A percentile compares a stretch with the other conserved stretches of the same genome.
Evolutionary conservation across 2,329 filamentous ascomycete genomes (phyloP).

Genomic region (Diaporthe amygdali): DNA sequence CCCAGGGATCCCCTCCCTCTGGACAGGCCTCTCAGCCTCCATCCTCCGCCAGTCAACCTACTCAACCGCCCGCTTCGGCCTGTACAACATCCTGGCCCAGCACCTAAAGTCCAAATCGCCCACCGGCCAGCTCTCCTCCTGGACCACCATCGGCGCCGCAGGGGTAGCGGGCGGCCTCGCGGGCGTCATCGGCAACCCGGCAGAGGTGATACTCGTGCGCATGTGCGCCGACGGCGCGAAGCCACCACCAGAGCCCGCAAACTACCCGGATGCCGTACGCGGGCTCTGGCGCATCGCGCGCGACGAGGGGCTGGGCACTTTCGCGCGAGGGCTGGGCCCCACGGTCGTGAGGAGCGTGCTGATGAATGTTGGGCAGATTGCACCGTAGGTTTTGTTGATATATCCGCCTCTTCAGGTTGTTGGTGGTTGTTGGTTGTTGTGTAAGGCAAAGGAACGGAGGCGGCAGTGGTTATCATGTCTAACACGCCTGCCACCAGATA

Average conservation of each 20-base stretch:
- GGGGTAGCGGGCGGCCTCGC: conserved; percentile 46
- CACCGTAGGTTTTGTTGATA: conserved; percentile 38
- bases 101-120: conserved; percentile 27
- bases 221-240: conserved; percentile 53
- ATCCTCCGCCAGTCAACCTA: conserved; percentile 50
- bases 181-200: conserved; percentile 50
- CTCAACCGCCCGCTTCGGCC: conserved; percentile 49
- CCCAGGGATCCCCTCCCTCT: conserved; percentile 46
- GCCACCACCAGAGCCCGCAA: conserved; percentile 39
- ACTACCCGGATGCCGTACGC: conserved; percentile 43
- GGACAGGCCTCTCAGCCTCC: conserved; percentile 49
- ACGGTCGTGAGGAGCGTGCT: conserved; percentile 48
- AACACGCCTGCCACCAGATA: conserved; percentile 28
- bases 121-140: conserved; percentile 35
- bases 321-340: conserved; percentile 43
- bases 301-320: conserved; percentile 45
- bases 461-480: too few relatives aligned
- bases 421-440: too few relatives aligned
- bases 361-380: conserved; percentile 53
- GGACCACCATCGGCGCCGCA: conserved; percentile 44
- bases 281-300: conserved; percentile 39
- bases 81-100: conserved; percentile 43
- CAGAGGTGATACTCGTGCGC: conserved; percentile 47
- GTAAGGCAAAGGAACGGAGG: too few relatives aligned
- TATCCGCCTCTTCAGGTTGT: too few relatives aligned